These are phyloP conservation scores for Colletotrichum endophyticum DNA, from an alignment of 2,329 filamentous ascomycete species.

Conservation along the genomic window DNA sequence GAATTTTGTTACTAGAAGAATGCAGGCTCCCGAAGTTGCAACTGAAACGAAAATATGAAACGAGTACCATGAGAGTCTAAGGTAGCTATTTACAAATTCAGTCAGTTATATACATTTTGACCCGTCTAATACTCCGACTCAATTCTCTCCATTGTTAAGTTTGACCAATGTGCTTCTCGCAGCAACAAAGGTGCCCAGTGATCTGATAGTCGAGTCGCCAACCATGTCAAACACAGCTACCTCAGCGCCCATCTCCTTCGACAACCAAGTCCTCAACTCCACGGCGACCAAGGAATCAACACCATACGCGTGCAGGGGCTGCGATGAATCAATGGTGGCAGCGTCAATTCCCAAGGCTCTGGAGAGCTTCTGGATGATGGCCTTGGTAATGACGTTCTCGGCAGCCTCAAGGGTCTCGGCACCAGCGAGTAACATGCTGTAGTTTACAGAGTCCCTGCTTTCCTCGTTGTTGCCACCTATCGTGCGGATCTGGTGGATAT, in stretches of 20 bases:
- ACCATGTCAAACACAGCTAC: not conserved
- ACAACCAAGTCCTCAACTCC: not conserved
- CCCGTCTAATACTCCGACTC: no score
- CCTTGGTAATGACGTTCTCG: conserved; percentile 17
- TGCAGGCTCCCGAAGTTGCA: no score
- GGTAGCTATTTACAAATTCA: no score
- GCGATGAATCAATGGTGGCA: conserved; percentile 22
- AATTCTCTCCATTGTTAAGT: not conserved
- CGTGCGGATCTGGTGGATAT: not conserved
- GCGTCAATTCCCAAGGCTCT: not conserved
- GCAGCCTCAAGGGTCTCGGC: conserved; percentile 15
- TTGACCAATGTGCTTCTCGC: not conserved
- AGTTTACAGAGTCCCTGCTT: not conserved
- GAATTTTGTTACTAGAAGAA: no score
- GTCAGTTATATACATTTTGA: not conserved
- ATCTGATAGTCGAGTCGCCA: not conserved
- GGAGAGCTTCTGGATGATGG: not conserved
- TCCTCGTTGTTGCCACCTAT: not conserved
- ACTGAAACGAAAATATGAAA: no score
- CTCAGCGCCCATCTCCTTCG: not conserved
- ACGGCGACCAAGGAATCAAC: not conserved
- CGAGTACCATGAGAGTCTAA: no score
- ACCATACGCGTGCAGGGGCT: conserved; percentile 22
- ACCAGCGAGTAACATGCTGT: not conserved
- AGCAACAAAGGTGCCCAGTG: not conserved